phyloP scores from a whole-genome alignment of 2,329 filamentous ascomycete genomes.

The Penicillium sp. region DNA sequence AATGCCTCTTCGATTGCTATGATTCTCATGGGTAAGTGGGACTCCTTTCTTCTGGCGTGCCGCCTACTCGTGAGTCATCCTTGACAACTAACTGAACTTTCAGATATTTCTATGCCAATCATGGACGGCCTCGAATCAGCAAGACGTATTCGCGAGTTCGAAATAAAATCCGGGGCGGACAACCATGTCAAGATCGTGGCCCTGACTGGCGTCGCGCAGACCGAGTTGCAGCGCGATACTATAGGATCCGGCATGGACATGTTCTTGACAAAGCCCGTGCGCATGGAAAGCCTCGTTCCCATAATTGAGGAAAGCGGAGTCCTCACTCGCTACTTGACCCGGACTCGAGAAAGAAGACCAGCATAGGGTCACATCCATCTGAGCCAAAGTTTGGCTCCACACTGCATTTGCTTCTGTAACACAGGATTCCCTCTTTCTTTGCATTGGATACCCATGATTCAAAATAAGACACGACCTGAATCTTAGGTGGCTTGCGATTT shows the following conservation, averaged over 20 bases:
- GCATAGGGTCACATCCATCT: neutral
- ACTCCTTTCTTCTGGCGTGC: neutral
- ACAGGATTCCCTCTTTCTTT: neutral
- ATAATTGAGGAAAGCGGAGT: neutral
- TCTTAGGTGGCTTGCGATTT: too few species aligned
- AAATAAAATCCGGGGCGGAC: neutral
- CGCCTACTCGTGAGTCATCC: too few species aligned
- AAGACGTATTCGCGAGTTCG: neutral
- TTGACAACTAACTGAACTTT: neutral
- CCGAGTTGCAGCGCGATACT: slow-evolving; percentile 5
- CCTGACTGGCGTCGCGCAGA: slow-evolving; percentile 8
- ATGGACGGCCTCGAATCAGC: neutral
- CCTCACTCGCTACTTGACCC: neutral
- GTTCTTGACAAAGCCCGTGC: neutral
- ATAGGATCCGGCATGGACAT: slow-evolving; percentile 7
- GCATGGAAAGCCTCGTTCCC: neutral
- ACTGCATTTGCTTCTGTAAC: neutral
- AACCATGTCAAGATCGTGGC: neutral
- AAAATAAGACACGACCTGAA: neutral
- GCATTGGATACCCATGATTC: neutral
- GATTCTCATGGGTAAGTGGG: neutral
- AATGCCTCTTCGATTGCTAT: neutral
- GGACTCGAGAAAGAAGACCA: neutral
- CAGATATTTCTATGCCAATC: neutral
- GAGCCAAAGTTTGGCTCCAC: neutral